Evolutionary conservation across 495 filamentous ascomycete genomes (phyloP), one percentile per base, ranked within the genome.

Genomic region (Letharia lupina): DNA sequence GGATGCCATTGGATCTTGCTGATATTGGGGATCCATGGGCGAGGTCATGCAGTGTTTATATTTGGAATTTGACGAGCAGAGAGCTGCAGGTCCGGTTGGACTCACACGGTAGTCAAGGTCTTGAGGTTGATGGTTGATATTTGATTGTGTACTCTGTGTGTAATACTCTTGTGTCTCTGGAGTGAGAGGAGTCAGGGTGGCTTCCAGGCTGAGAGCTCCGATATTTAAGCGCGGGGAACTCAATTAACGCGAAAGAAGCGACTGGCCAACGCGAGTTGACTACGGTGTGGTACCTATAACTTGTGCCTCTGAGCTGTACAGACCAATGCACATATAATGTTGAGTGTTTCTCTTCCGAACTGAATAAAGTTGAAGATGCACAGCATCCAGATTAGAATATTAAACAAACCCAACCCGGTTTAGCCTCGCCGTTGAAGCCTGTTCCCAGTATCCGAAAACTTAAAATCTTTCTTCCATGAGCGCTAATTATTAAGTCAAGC

Each of bases 11-110:
- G 65, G 70, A 56, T 73, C 73, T 33, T 77, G 71, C 35, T 75
- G 73, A 50, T 74, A 74, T 61, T 69, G 68, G 13, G 68, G 45
- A 60, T 73, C 72, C 72, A 73, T 71, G 60, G 41, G 44, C 20
- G 48, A 65, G 28, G 45, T 61, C 39, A 58, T 45, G 57, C 35
- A 28, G 59, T 42, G 64, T 61, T 50, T n/a, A 28, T 28, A 40
- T 16, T n/a, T 6, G 20, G 42, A 31, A 12, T 31, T 28, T 50
- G 23, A 23, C 41, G 20, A 35, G 31, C 15, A 4, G 9, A 37
- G 56, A 20, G 15, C 39, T 45, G 59, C 52, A 18, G 52, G 31
- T 35, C 31, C 18, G 15, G 13, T 12, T 2, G 15, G 31, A 37
- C 12, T 35, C 13, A 12, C 11, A 16, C 1, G 31, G 5, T 9